phyloP scores from a whole-genome alignment of 1,139 yeast genomes.

The Chernovozyma aurita region DNA sequence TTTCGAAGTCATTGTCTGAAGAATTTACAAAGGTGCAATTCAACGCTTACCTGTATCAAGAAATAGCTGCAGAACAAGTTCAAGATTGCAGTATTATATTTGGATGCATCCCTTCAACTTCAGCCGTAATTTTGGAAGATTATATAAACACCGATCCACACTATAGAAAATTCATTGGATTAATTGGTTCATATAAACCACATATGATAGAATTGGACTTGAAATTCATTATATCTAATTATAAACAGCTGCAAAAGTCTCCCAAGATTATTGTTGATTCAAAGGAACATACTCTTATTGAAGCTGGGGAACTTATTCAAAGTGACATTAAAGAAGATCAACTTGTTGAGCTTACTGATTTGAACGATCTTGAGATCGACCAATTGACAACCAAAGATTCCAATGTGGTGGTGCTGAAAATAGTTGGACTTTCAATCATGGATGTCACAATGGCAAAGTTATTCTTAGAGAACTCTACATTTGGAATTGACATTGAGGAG shows the following conservation, averaged over 20 bases:
- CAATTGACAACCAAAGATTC: slow-evolving; percentile 10
- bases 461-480: slow-evolving; percentile 13
- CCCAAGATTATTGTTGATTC: slow-evolving; percentile 56
- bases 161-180: slow-evolving; percentile 42
- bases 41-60: slow-evolving; percentile 17
- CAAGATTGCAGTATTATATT: slow-evolving; percentile 40
- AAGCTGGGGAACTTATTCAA: slow-evolving; percentile 63
- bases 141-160: slow-evolving; percentile 28
- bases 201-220: slow-evolving; percentile 63
- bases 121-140: slow-evolving; percentile 36
- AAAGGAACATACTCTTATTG: slow-evolving; percentile 48
- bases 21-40: slow-evolving; percentile 23
- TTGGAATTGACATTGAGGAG: slow-evolving; percentile 2
- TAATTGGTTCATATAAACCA: slow-evolving; percentile 69
- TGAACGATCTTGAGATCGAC: slow-evolving; percentile 12
- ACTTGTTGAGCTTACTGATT: slow-evolving; percentile 43
- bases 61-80: slow-evolving; percentile 12
- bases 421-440: slow-evolving; percentile 62
- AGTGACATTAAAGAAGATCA: slow-evolving; percentile 29
- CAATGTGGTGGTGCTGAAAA: slow-evolving; percentile 41
- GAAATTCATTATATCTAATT: slow-evolving; percentile 29
- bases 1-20: slow-evolving; percentile 19
- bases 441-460: slow-evolving; percentile 46
- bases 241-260: slow-evolving; percentile 10
- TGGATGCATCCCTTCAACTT: slow-evolving; percentile 57